Evolutionary conservation across 306 rosid genomes (phyloP), one percentile per base, ranked within the genome.

Genomic region (Quercus parvula): DNA sequence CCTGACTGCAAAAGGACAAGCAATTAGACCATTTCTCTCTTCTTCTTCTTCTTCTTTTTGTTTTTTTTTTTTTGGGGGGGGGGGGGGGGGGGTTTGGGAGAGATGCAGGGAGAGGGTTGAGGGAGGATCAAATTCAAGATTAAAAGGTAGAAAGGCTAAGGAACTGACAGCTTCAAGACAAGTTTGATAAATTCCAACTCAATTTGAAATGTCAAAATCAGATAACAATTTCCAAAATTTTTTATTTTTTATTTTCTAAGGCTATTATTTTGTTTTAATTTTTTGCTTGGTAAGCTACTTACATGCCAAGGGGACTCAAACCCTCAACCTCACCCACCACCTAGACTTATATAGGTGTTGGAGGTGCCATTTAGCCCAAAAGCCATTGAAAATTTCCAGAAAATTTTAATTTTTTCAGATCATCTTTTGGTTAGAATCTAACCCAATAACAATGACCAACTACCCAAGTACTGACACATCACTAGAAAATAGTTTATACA

Each of bases 1-100:
- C 8, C 8, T 5, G 8, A 35, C 0, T 6, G 41, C 41, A 35
- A 35, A 35, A 35, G 41, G 9, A 35, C 9, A 35, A 35, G 41
- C 9, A 31, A 31, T 31, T 4, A 35, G 9, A 35, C 41, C 2
- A 35, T 35, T 35, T 35, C 41, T 35, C 41, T 35, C 41, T 35
- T 6, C 41, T 35, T 35, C 41, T 35, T 31, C 1, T 31, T 92
- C 88, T 85, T 92, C 90, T 35, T 35, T 2, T 35, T 1, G 5
- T 6, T 31, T 92, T 89, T 85, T 92, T 91, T 35, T 35, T 2
- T 33, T 1, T n/a, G n/a, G n/a, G n/a, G n/a, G n/a, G 0, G 38
- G 2, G 38, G 6, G 8, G 7, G 2, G 7, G 8, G 41, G 8
- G 8, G 6, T 0, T 0, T 0, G 7, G 38, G 41, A 0, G 7